These are phyloP conservation scores for grape (Vitis vinifera) DNA, from an alignment of 164 flowering plant species.

Conservation along the genomic window DNA sequence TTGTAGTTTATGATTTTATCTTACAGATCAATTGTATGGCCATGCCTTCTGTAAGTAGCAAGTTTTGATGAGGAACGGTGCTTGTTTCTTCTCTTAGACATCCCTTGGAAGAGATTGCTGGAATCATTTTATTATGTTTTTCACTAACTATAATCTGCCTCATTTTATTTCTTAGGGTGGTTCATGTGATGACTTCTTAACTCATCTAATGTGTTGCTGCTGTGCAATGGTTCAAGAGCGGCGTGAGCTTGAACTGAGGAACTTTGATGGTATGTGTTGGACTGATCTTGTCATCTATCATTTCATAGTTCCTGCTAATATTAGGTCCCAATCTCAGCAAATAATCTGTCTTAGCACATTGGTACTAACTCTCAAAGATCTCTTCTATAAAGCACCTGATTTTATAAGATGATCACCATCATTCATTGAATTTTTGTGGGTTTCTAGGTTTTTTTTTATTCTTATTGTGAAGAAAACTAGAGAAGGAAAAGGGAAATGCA, in stretches of 20 bases:
- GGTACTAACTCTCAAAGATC: background rate
- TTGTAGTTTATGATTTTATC: background rate
- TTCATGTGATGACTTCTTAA: slow-evolving; percentile 40
- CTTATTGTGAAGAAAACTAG: too few species aligned
- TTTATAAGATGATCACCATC: background rate
- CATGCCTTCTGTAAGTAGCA: too few species aligned
- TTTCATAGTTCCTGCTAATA: too few species aligned
- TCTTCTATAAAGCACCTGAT: background rate
- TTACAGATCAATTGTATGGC: too few species aligned
- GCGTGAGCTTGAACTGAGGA: slow-evolving; percentile 43
- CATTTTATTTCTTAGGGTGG: slow-evolving; percentile 36
- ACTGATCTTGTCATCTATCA: too few species aligned
- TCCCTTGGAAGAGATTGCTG: too few species aligned
- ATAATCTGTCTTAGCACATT: background rate
- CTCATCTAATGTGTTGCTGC: slow-evolving; percentile 54
- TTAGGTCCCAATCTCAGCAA: too few species aligned
- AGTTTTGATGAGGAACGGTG: too few species aligned
- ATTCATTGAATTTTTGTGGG: background rate
- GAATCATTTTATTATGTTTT: background rate
- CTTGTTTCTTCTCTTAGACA: too few species aligned
- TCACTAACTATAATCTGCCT: background rate
- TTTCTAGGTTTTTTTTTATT: background rate
- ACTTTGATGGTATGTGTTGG: slow-evolving; percentile 24
- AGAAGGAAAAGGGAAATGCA: too few species aligned
- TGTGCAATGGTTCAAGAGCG: slow-evolving; percentile 58